Percentiles rank a stretch among this genome's conserved stretches.
Evolutionary conservation across 2,329 filamentous ascomycete genomes (phyloP).

Genomic region (Epichloe hybrida): DNA sequence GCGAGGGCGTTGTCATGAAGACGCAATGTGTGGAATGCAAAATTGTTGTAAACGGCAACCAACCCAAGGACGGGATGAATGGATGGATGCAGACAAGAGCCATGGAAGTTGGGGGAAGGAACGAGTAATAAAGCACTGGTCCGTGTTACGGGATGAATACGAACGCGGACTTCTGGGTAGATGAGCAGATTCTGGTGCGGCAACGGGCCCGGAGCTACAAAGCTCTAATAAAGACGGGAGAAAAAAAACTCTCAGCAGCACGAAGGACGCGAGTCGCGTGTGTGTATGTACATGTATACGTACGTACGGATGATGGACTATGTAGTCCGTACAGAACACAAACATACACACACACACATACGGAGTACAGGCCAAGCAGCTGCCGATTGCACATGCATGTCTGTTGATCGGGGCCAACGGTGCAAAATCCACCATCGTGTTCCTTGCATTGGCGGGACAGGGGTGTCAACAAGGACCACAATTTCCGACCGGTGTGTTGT

Average conservation of each 20-base stretch:
- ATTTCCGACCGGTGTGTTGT: too few species aligned
- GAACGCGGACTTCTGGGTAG: neutral
- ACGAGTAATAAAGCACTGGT: neutral
- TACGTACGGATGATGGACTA: too few species aligned
- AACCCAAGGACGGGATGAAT: neutral
- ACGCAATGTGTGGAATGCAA: constrained; percentile 2
- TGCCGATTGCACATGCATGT: neutral
- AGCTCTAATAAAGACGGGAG: neutral
- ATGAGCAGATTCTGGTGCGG: neutral
- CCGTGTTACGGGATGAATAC: neutral
- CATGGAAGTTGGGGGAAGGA: neutral
- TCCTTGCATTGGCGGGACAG: constrained; percentile 3
- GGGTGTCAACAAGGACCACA: too few species aligned
- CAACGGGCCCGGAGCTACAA: neutral
- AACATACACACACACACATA: too few species aligned
- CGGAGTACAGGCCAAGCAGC: too few species aligned
- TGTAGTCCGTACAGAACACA: too few species aligned
- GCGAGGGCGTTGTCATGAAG: neutral
- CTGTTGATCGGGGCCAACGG: neutral
- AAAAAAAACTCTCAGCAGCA: neutral
- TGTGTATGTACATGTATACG: neutral
- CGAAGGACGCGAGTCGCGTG: neutral
- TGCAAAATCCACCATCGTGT: neutral
- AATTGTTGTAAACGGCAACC: too few species aligned
- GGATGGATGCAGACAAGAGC: neutral